Conservation (phyloP, 257 asterid genomes). For the Ocimum tenuiflorum region DNA sequence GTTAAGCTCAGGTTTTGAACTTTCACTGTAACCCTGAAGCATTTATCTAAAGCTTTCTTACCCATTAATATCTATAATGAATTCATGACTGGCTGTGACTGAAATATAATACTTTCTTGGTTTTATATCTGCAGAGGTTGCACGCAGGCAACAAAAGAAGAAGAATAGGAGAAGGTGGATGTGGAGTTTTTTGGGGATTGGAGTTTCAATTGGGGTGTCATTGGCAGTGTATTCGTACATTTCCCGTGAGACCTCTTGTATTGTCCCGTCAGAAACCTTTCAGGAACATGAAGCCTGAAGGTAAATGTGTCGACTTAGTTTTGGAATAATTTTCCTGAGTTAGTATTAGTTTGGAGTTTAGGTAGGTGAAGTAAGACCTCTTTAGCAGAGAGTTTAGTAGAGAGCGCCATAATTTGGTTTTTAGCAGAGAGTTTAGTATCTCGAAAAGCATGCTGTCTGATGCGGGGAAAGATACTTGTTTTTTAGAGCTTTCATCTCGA, state of each 20-base stretch:
- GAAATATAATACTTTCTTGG: neutral
- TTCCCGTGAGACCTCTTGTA: constrained; percentile 25
- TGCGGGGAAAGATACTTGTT: neutral
- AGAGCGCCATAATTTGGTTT: neutral
- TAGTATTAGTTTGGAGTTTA: constrained; percentile 10
- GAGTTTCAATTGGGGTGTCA: constrained; percentile 45
- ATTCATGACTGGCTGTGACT: neutral
- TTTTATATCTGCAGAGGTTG: constrained; percentile 44
- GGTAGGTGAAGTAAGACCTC: neutral
- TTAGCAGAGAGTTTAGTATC: neutral
- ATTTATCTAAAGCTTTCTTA: neutral
- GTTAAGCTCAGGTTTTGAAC: too few species aligned
- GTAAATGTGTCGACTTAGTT: neutral
- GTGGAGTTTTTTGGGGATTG: constrained; percentile 58
- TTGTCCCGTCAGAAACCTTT: constrained; percentile 20
- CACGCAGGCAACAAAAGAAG: constrained; percentile 51
- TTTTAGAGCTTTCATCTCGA: neutral
- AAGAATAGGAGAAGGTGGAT: constrained; percentile 41
- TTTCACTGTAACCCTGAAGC: too few species aligned
- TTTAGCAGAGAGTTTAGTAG: neutral
- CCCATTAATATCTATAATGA: neutral
- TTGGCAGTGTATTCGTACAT: constrained; percentile 40
- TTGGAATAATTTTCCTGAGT: neutral
- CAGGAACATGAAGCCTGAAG: constrained; percentile 2
- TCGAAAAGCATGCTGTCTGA: neutral